Evolutionary conservation across 2,329 filamentous ascomycete species (phyloP).

Genomic region (Neoscytalidium dimidiatum): DNA sequence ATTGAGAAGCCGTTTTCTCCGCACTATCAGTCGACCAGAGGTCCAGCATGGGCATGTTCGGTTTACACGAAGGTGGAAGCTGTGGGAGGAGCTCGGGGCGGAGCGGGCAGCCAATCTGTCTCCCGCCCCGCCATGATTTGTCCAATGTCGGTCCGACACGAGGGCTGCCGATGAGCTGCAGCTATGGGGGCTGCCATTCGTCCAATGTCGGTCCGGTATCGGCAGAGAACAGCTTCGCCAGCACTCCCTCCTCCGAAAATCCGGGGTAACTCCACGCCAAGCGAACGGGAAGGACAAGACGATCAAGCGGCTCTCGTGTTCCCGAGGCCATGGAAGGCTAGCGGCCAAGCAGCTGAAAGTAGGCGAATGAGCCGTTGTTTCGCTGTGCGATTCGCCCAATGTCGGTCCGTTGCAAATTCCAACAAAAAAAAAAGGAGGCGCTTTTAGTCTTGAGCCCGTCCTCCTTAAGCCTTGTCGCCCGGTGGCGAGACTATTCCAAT

Average conservation of each 20-base stretch:
- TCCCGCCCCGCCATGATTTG: neutral
- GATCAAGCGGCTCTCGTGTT: neutral
- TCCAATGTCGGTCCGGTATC: neutral
- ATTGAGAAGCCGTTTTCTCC: neutral
- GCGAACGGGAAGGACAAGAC: neutral
- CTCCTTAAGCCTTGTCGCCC: neutral
- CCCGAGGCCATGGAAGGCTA: neutral
- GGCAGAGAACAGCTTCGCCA: no score
- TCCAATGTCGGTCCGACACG: neutral
- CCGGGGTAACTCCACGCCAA: conserved; percentile 12
- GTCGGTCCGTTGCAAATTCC: neutral
- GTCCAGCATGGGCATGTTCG: neutral
- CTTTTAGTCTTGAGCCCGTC: neutral
- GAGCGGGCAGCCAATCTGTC: neutral
- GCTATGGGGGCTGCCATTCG: neutral
- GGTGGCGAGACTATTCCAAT: neutral
- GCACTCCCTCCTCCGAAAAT: conserved; percentile 6
- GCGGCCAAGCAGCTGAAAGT: neutral
- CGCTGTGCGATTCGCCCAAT: neutral
- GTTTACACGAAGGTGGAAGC: neutral
- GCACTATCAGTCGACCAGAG: neutral
- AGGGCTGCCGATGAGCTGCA: no score
- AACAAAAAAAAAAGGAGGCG: neutral
- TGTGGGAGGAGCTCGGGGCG: neutral
- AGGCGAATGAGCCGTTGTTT: neutral